Evolutionary conservation across 169 alveolate species (phyloP).

Genomic region (Plasmodium malariae): DNA sequence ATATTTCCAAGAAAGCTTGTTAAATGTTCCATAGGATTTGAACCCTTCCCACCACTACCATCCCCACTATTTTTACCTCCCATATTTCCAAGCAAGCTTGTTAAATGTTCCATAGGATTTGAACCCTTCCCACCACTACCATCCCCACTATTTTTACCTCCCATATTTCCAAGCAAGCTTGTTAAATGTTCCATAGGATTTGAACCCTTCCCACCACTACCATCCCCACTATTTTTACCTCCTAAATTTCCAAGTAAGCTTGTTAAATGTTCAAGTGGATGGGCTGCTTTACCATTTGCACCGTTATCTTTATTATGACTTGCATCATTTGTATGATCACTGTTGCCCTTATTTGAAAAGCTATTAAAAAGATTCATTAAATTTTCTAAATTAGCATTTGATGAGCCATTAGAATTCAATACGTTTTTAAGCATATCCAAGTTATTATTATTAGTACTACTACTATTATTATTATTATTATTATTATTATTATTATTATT

Average conservation of each 20-base stretch:
- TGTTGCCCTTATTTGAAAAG: not conserved
- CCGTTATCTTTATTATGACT: not conserved
- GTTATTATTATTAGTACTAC: not conserved
- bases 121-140: too few relatives aligned
- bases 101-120: not conserved
- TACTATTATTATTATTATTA: not conserved
- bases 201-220: not conserved
- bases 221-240: not conserved
- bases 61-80: too few relatives aligned
- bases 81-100: too few relatives aligned
- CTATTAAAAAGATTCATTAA: constrained; percentile 22
- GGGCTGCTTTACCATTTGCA: not conserved
- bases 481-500: too few relatives aligned
- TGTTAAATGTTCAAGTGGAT: constrained; percentile 5
- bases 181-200: not conserved
- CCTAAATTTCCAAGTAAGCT: not conserved
- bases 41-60: too few relatives aligned
- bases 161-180: not conserved
- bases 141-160: not conserved
- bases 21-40: too few relatives aligned
- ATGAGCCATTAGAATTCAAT: constrained; percentile 15
- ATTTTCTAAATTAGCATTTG: constrained; percentile 9
- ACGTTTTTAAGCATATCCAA: constrained; percentile 13
- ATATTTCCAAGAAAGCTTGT: too few relatives aligned
- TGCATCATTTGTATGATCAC: too few relatives aligned